Evolutionary conservation across 2,329 filamentous ascomycete genomes (phyloP).

Genomic region (Fusarium coicis): DNA sequence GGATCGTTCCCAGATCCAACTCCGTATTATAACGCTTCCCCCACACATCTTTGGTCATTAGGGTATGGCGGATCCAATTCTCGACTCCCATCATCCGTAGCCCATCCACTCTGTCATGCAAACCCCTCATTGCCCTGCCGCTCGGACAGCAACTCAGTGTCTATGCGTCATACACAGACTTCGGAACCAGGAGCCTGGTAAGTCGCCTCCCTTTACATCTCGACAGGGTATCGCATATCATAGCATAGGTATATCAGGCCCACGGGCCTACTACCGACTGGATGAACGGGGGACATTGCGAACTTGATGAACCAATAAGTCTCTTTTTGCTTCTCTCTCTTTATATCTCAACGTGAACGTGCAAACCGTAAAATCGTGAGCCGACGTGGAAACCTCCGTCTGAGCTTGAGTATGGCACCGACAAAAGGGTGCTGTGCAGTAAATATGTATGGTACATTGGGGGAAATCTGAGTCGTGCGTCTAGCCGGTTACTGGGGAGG

Average conservation of each 20-base stretch:
- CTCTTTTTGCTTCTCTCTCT: constrained; percentile 42
- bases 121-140: constrained; percentile 11
- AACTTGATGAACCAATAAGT: constrained; percentile 41
- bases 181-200: constrained; percentile 10
- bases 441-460: constrained; percentile 46
- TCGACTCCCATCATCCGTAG: constrained; percentile 16
- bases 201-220: constrained; percentile 9
- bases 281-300: constrained; percentile 33
- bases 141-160: constrained; percentile 11
- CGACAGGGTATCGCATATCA: not conserved
- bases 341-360: constrained; percentile 42
- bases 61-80: constrained; percentile 26
- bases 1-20: constrained; percentile 36
- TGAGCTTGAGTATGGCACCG: constrained; percentile 30
- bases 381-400: constrained; percentile 35
- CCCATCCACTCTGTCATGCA: constrained; percentile 4
- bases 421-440: constrained; percentile 36
- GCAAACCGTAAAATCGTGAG: constrained; percentile 45
- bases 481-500: constrained; percentile 64
- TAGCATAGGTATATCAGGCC: constrained; percentile 9
- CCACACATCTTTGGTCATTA: constrained; percentile 16
- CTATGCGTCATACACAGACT: constrained; percentile 30
- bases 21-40: constrained; percentile 15
- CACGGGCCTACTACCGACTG: constrained; percentile 27
- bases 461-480: constrained; percentile 33